Conservation (phyloP, 2,329 filamentous ascomycete genomes). For the Diaporthe citrichinensis region DNA sequence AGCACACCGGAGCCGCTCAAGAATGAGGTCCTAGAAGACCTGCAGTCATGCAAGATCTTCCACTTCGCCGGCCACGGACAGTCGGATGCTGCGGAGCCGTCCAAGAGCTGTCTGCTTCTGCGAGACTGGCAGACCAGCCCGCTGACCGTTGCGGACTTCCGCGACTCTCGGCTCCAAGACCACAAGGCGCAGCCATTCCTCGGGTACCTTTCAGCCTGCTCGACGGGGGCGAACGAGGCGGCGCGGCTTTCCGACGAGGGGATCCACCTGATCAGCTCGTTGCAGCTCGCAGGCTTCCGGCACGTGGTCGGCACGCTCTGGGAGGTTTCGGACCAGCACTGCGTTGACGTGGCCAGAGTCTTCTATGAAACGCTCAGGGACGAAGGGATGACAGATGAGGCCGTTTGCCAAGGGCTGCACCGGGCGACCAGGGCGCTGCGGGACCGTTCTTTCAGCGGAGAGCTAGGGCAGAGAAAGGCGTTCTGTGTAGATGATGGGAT, state of each 20-base stretch:
- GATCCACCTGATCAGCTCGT: neutral
- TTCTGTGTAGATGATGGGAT: neutral
- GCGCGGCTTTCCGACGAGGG: neutral
- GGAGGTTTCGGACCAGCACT: slow-evolving; percentile 1
- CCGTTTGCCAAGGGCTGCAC: neutral
- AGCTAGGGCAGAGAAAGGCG: neutral
- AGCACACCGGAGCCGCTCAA: neutral
- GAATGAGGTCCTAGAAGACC: neutral
- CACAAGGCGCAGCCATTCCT: neutral
- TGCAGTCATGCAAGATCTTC: neutral
- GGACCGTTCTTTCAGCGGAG: neutral
- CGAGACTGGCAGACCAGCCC: neutral
- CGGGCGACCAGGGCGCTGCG: neutral
- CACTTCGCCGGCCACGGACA: slow-evolving; percentile 1
- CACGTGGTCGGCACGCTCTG: neutral
- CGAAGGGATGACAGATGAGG: neutral
- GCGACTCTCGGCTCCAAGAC: neutral
- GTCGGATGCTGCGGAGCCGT: neutral
- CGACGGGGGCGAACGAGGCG: neutral
- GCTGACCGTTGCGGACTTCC: neutral
- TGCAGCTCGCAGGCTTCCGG: neutral
- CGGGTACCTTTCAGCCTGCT: neutral
- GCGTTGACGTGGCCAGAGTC: neutral
- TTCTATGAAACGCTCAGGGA: neutral
- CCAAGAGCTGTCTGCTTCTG: neutral